Evolutionary conservation across 176 grass and related monocot species (phyloP).

Genomic region (Phoenix dactylifera): DNA sequence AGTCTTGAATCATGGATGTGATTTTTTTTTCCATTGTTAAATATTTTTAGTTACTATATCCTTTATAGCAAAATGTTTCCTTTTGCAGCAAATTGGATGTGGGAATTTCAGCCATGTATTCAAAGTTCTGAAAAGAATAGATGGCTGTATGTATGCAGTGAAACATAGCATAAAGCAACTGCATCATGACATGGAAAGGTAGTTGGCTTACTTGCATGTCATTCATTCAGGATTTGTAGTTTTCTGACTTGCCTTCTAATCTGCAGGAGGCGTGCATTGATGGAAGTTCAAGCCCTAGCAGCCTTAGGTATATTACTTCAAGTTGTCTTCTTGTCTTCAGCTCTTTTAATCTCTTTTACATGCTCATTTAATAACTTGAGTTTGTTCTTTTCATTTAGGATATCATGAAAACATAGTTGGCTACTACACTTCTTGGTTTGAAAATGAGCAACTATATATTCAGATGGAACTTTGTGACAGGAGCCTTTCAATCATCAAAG

Average conservation of each 20-base stretch:
- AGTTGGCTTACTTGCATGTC: not conserved
- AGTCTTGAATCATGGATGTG: conserved; percentile 1
- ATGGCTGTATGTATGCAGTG: conserved; percentile 91
- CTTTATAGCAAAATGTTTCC: not conserved
- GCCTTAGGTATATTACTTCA: conserved; percentile 46
- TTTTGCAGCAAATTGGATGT: conserved; percentile 76
- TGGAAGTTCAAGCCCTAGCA: conserved; percentile 97
- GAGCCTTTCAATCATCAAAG: conserved; percentile 38
- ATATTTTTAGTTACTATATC: conserved; percentile 11
- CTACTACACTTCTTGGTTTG: conserved; percentile 97
- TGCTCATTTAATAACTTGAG: not conserved
- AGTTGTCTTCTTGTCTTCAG: not conserved
- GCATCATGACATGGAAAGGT: conserved; percentile 88
- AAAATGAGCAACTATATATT: conserved; percentile 77
- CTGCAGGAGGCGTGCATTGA: conserved; percentile 65
- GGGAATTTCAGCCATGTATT: conserved; percentile 93
- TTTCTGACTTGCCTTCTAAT: conserved; percentile 32
- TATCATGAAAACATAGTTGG: conserved; percentile 82
- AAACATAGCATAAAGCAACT: conserved; percentile 71
- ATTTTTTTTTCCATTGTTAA: not conserved
- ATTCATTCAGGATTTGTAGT: not conserved
- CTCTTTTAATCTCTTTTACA: conserved; percentile 9
- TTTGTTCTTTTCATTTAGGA: conserved; percentile 32
- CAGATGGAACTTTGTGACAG: conserved; percentile 91
- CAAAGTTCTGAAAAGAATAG: conserved; percentile 95